Conservation (phyloP, 1,284 basidiomycete genomes). For the Wolfiporia cocos region DNA sequence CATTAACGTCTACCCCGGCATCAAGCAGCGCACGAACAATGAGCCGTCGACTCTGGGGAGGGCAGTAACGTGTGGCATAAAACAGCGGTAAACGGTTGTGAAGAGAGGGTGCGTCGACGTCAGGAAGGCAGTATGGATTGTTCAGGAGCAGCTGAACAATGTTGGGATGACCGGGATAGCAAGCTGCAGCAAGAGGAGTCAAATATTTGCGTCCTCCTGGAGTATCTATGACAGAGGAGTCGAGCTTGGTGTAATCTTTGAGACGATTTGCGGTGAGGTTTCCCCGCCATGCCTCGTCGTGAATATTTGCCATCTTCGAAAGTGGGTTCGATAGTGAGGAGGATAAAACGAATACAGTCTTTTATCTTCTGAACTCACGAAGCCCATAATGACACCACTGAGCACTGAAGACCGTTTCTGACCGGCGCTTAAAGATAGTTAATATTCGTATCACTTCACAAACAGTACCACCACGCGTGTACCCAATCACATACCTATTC, state of each 20-base stretch:
- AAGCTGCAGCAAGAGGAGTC: conserved; percentile 7
- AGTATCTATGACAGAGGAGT: not conserved
- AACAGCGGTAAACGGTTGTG: conserved; percentile 5
- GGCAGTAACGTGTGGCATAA: conserved; percentile 1
- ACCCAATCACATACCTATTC: too few species aligned
- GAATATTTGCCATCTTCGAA: conserved; percentile 1
- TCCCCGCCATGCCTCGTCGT: not conserved
- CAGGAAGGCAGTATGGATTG: not conserved
- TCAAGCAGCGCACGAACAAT: conserved; percentile 6
- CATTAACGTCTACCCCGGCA: conserved; percentile 2
- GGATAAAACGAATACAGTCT: too few species aligned
- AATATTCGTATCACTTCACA: too few species aligned
- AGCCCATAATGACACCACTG: too few species aligned
- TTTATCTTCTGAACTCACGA: too few species aligned
- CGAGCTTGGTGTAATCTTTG: not conserved
- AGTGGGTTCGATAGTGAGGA: too few species aligned
- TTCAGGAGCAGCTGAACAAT: conserved; percentile 6
- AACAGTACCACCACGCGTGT: too few species aligned
- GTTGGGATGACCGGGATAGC: conserved; percentile 4
- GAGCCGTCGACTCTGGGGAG: not conserved
- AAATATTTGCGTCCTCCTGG: not conserved
- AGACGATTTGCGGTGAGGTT: not conserved
- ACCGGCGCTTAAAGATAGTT: too few species aligned
- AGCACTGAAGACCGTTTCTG: too few species aligned
- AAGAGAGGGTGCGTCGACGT: conserved; percentile 2